Base-by-base conservation (phyloP, 225 moss, liverwort and hornwort species). In the Rhytidiadelphus loreus region DNA sequence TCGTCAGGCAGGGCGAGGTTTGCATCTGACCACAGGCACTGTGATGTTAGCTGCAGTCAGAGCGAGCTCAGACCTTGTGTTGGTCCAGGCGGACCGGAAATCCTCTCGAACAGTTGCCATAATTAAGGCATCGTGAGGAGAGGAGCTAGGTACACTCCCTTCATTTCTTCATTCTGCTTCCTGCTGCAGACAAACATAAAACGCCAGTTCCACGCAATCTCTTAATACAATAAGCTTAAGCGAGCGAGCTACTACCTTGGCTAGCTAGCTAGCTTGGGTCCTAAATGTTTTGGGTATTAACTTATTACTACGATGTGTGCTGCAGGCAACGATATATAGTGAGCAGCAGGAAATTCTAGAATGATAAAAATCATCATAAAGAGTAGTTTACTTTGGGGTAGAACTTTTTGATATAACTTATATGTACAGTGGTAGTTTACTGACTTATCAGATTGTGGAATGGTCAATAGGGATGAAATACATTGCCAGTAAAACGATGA, bases 31-130 rank as follows among this genome's bases (percentile, higher is more conserved):
- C 83, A 28, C n/a, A 20, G 30, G 80, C 35, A 46, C 37, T 60
- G 72, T 30, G 43, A 19, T 57, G 33, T 26, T 23, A 26, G 57
- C 68, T 78, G 84, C 78, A 85, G 79, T 85, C 89, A 85, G 89
- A 80, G 83, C 39, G 39, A 69, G 64, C 69, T 39, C 84, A 89
- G 89, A 78, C 12, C 30, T 77, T 86, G 79, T 89, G 89, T 79
- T 89, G 70, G 79, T 85, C 79, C 79, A 84, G 78, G 89, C 85
- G 85, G 89, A 89, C 89, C 79, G 79, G 89, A 89, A 82, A 85
- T 79, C 89, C 89, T 65, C 83, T 64, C 65, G 21, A 63, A 75
- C 83, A 41, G 64, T 63, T 56, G 83, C 88, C 76, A 29, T 77
- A 43, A 83, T 83, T 18, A 88, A 83, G 33, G 35, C 83, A 28